Evolutionary conservation across 176 grass and related monocot genomes (phyloP), one percentile per base, ranked within the genome.

Genomic region (Neostapfia colusana): DNA sequence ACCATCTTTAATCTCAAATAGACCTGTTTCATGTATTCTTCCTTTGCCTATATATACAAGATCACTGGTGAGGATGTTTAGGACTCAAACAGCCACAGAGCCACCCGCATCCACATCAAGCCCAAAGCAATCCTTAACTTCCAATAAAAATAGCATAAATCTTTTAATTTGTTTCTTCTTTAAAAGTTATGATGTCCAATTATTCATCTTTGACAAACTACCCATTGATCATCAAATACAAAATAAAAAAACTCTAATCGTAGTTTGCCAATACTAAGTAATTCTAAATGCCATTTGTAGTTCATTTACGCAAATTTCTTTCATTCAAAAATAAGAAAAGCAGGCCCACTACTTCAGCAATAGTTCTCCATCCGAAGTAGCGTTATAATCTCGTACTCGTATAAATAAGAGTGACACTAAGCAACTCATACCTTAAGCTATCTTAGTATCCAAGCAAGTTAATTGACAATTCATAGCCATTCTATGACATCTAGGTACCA

Each of bases 201-300:
- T 34, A 8, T 34, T 69, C n/a, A 58, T 39, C 16, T 35, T 42
- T 42, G 7, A 44, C 55, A 36, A 15, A 51, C 20, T 42, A 23
- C 68, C 44, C 16, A 57, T 43, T 58, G 17, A 79, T 59, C 50
- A 79, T 69, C 7, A 60, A 80, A 61, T 70, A 69, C 39, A 70
- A 53, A 53, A 53, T 15, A 21, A 16, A 17, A 54, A 23, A 27
- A 41, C 9, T 37, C 46, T 54, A 13, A 48, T 48, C 16, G 45
- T 48, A 48, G 14, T 21, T 31, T 59, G 23, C 26, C 39, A 11
- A 18, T 25, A 58, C 18, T 38, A 62, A 9, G 31, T 26, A 71
- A 53, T 36, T 71, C 26, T 60, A 70, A 60, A 21, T 61, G 8
- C 0, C 48, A 51, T 51, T 51, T 48, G 5, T 51, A 51, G 16